Evolutionary conservation across 2,329 filamentous ascomycete genomes (phyloP), one percentile per base, ranked within the genome.

Genomic region (Phialophora tarda): DNA sequence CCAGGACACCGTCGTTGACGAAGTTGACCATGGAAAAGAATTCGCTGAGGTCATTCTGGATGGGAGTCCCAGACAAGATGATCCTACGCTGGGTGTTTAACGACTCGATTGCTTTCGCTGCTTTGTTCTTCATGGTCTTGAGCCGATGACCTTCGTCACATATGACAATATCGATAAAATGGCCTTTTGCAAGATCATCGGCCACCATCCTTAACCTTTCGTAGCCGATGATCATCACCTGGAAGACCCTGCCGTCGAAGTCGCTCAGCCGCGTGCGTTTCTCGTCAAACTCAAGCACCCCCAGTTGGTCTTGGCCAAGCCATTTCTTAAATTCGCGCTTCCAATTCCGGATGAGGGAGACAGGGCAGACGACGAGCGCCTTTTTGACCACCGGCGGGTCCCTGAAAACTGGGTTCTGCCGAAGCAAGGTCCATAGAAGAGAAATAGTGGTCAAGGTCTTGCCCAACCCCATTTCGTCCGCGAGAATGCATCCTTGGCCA

Each of bases 381-480:
- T 91, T 91, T 70, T 85, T 89, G 55, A 91, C 83, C 0, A 91
- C 85, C 1, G 88, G 86, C 47, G 85, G 84, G 14, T 63, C 70
- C 48, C 68, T 70, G 70, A 87, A 81, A 5, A 90, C 81, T 0
- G 89, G 88, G 73, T 89, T 91, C 73, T 91, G 89, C 75, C 91
- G 91, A 68, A 91, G 77, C 38, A 91, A 76, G 1, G 89, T 91
- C 89, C 89, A 91, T 12, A 91, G 74, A 54, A 91, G 77, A 2
- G 89, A 81, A 72, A 92, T 91, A 0, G 89, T 91, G 73, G 91
- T 89, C 38, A 91, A 75, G 0, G 89, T 91, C 77, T 92, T 92
- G 23, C 89, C 89, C 1, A 92, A 77, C 0, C 89, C 89, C 89
- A 92, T 92, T 71, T 91, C 89, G 74, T 92, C 89, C 1, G 89